Base-by-base conservation (phyloP, 352 stramenopile species). In the Pythium oligandrum region DNA sequence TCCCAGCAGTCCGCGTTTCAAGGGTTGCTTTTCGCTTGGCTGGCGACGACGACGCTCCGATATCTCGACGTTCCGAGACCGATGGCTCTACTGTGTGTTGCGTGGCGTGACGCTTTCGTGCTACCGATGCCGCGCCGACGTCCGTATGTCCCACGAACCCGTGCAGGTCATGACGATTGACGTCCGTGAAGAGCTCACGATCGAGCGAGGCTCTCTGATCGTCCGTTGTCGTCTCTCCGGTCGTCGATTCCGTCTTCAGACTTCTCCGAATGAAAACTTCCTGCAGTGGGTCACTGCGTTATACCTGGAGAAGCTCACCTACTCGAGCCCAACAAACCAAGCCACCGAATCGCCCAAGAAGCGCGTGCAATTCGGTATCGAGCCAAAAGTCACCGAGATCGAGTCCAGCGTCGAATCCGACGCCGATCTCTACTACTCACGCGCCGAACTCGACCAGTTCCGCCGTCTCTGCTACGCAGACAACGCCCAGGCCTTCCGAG, bases 221-320 rank as follows among this genome's bases (percentile, higher is more conserved):
- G 44, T 67, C 4, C 49, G 42, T 39, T 48, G 43, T 30, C 43
- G 47, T 0, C 30, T 33, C 6, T 33, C 39, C 11, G 44, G 45
- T 11, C 44, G 48, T 48, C 53, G 48, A 4, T 38, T 57, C n/a
- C 53, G 54, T 1, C 31, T 67, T 7, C 44, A 54, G 12, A 40
- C 62, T 10, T 54, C 61, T 40, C 30, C 48, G 36, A 48, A 12
- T 12, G 59, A 52, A 38, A 59, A 36, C 10, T 67, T 43, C 40
- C 17, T 67, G 33, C 59, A 62, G 36, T 67, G 59, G 59, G 44
- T 67, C 49, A 62, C 59, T 50, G 47, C 54, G 49, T 44, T 67
- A 3, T 67, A 67, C 48, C 32, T 12, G 38, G 38, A 42, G 38
- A 42, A 12, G 7, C 38, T 42, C 7, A 12, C 12, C 38, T 12